Evolutionary conservation across 2,329 filamentous ascomycete genomes (phyloP).

Genomic region (Monilinia vaccinii-corymbosi): DNA sequence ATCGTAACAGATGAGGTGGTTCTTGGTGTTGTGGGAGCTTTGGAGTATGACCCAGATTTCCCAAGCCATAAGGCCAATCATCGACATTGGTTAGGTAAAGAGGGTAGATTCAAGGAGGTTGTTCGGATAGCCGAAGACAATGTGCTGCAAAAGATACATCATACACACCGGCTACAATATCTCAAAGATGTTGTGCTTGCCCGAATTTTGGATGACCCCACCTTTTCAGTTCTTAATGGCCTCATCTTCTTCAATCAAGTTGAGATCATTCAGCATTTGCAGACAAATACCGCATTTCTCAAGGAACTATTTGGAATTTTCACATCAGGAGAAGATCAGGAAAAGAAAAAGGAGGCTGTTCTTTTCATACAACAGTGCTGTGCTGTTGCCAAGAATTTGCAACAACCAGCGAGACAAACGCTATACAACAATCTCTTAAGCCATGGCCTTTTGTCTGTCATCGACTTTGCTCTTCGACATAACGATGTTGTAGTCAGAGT

Average conservation of each 20-base stretch:
- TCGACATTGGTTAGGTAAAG: constrained; percentile 80
- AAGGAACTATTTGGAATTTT: constrained; percentile 86
- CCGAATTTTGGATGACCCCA: constrained; percentile 92
- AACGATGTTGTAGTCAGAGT: constrained; percentile 77
- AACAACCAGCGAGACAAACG: constrained; percentile 68
- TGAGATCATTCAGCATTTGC: constrained; percentile 93
- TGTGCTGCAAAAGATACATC: constrained; percentile 85
- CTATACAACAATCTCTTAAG: constrained; percentile 86
- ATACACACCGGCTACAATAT: constrained; percentile 92
- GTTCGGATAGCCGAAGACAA: constrained; percentile 78
- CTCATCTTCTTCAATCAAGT: constrained; percentile 99
- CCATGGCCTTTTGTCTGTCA: constrained; percentile 79
- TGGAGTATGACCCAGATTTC: constrained; percentile 98
- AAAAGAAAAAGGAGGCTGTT: constrained; percentile 85
- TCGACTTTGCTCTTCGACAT: constrained; percentile 84
- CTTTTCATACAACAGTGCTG: constrained; percentile 96
- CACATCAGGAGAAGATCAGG: constrained; percentile 49
- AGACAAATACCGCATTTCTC: constrained; percentile 68
- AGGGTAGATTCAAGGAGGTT: constrained; percentile 91
- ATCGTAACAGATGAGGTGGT: constrained; percentile 85
- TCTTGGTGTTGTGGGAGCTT: constrained; percentile 82
- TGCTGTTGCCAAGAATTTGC: constrained; percentile 86
- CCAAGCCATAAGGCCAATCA: constrained; percentile 97
- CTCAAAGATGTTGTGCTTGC: constrained; percentile 97
- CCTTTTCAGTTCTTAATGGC: constrained; percentile 93